These are phyloP conservation scores for Arctostaphylos glauca DNA, from an alignment of 148 eudicot species.

Conservation along the genomic window DNA sequence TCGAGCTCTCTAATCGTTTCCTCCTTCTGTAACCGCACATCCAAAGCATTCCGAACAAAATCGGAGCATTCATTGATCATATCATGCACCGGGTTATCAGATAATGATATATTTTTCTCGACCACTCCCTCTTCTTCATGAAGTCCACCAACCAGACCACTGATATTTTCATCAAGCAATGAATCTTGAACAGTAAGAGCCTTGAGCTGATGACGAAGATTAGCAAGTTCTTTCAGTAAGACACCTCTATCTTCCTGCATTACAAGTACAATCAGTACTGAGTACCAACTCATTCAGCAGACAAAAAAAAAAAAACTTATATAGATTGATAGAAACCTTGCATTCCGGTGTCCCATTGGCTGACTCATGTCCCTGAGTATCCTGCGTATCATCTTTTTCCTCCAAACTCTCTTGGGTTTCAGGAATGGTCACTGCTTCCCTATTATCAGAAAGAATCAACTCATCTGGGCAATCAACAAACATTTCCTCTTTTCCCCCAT, in stretches of 20 bases:
- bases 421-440: conserved; percentile 38
- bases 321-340: conserved; percentile 46
- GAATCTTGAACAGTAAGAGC: conserved; percentile 40
- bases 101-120: conserved; percentile 21
- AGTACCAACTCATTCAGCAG: conserved; percentile 19
- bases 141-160: conserved; percentile 25
- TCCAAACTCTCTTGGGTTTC: conserved; percentile 52
- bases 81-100: conserved; percentile 45
- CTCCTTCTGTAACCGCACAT: conserved; percentile 31
- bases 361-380: conserved; percentile 34
- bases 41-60: conserved; percentile 43
- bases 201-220: conserved; percentile 59
- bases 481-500: conserved; percentile 84
- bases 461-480: conserved; percentile 96
- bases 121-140: conserved; percentile 27
- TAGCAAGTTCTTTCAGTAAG: conserved; percentile 50
- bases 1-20: conserved; percentile 39
- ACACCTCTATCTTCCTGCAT: conserved; percentile 74
- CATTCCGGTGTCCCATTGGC: conserved; percentile 60
- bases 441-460: conserved; percentile 48
- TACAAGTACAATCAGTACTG: conserved; percentile 9
- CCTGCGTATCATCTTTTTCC: conserved; percentile 40
- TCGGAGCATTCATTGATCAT: conserved; percentile 66
- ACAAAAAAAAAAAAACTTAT: conserved; percentile 14
- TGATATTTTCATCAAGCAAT: conserved; percentile 28